phyloP scores from a whole-genome alignment of 306 rosid genomes.

The Echinosophora koreensis region DNA sequence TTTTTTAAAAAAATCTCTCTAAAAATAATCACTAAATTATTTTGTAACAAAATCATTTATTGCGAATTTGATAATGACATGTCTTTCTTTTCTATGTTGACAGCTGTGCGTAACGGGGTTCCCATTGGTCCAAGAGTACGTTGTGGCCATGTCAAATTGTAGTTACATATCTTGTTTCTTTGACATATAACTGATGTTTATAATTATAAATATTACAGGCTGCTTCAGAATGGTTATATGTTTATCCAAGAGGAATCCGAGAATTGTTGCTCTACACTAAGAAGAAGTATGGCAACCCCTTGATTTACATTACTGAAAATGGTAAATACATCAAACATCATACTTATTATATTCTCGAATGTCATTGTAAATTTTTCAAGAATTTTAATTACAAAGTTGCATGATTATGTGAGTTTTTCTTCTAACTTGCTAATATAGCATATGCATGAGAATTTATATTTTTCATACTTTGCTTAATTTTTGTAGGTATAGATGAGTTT shows the following conservation, averaged over 20 bases:
- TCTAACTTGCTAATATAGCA: no score
- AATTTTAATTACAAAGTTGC: no score
- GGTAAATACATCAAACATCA: slow-evolving; percentile 42
- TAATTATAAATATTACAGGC: slow-evolving; percentile 47
- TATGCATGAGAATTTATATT: no score
- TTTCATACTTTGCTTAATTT: neutral
- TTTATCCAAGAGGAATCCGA: slow-evolving; percentile 62
- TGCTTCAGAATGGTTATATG: slow-evolving; percentile 58
- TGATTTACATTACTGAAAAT: slow-evolving; percentile 70
- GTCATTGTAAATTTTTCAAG: no score
- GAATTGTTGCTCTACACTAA: slow-evolving; percentile 52
- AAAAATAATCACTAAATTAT: no score
- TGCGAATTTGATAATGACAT: neutral
- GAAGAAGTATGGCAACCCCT: slow-evolving; percentile 54
- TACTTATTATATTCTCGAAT: neutral
- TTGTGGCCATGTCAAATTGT: neutral
- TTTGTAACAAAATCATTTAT: no score
- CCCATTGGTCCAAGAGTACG: slow-evolving; percentile 63
- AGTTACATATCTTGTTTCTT: neutral
- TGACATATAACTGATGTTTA: neutral
- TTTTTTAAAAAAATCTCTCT: no score
- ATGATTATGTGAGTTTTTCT: no score
- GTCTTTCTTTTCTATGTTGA: neutral
- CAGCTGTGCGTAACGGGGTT: slow-evolving; percentile 53
- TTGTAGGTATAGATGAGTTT: slow-evolving; percentile 62